These are phyloP conservation scores for Neurospora sp. DNA, from an alignment of 495 filamentous ascomycete species.

Conservation along the genomic window DNA sequence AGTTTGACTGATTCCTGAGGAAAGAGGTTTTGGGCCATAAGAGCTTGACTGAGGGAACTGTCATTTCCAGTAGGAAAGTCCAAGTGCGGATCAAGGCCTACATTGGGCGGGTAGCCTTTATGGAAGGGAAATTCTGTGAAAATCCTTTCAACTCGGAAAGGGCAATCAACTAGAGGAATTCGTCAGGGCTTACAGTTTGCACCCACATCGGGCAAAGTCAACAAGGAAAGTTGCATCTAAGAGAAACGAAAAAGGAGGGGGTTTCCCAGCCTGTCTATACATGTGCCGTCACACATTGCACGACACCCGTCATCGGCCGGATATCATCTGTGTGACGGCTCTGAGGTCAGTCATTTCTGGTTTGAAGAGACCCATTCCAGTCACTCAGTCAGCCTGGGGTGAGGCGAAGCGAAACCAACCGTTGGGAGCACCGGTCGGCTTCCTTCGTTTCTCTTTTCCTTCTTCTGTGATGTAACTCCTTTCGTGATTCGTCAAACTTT, in stretches of 20 bases:
- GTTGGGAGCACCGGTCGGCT: background rate
- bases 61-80: background rate
- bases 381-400: background rate
- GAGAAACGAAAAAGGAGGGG: background rate
- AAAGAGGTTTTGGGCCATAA: background rate
- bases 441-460: background rate
- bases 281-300: slow-evolving; percentile 16
- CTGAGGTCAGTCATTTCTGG: background rate
- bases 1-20: background rate
- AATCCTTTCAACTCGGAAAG: background rate
- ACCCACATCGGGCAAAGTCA: background rate
- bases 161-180: background rate
- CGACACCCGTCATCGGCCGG: slow-evolving; percentile 17
- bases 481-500: background rate
- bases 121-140: background rate
- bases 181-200: background rate
- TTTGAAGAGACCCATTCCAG: background rate
- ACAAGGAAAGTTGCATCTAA: background rate
- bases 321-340: slow-evolving; percentile 7
- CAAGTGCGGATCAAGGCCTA: background rate
- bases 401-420: background rate
- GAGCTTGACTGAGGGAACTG: background rate
- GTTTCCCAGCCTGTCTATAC: background rate
- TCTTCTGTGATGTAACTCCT: background rate
- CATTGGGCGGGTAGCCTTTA: background rate